Conservation (phyloP, 352 stramenopile species). For the Phytophthora constricta region DNA sequence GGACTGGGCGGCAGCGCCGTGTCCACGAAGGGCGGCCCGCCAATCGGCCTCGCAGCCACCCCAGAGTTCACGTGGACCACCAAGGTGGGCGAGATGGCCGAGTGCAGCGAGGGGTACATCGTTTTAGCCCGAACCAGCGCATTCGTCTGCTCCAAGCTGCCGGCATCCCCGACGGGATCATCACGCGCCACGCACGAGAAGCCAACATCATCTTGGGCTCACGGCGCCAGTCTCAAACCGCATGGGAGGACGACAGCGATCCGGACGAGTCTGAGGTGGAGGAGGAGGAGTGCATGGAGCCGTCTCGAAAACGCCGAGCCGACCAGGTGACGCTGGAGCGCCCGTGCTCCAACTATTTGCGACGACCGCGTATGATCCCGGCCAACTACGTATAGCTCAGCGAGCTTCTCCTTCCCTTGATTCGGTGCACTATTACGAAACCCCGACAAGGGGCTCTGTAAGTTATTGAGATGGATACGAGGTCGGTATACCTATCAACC, state of each 20-base stretch:
- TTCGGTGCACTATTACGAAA: conserved; percentile 21
- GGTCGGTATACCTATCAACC: too few relatives aligned
- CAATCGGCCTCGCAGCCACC: conserved; percentile 58
- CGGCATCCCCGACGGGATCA: conserved; percentile 69
- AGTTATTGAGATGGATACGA: conserved; percentile 52
- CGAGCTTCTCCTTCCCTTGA: too few relatives aligned
- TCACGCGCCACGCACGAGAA: conserved; percentile 67
- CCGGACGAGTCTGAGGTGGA: conserved; percentile 19
- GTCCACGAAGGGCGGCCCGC: conserved; percentile 62
- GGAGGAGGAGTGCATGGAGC: conserved; percentile 18
- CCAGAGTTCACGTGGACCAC: conserved; percentile 77
- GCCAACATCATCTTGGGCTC: conserved; percentile 74
- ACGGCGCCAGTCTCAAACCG: conserved; percentile 43
- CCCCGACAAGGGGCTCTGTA: conserved; percentile 14
- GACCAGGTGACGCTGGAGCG: conserved; percentile 53
- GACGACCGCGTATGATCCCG: conserved; percentile 70
- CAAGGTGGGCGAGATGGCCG: conserved; percentile 73
- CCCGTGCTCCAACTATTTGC: conserved; percentile 52
- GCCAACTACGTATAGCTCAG: conserved; percentile 67
- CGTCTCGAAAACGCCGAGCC: conserved; percentile 48
- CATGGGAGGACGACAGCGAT: conserved; percentile 24
- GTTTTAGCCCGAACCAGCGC: conserved; percentile 65
- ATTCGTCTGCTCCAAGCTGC: conserved; percentile 60
- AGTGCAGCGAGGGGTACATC: conserved; percentile 67
- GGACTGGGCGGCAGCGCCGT: conserved; percentile 62